A percentile compares a stretch with the other conserved stretches of the same genome.
These are phyloP conservation scores for Pistacia integerrima DNA, from an alignment of 345 rosid species.

Conservation along the genomic window DNA sequence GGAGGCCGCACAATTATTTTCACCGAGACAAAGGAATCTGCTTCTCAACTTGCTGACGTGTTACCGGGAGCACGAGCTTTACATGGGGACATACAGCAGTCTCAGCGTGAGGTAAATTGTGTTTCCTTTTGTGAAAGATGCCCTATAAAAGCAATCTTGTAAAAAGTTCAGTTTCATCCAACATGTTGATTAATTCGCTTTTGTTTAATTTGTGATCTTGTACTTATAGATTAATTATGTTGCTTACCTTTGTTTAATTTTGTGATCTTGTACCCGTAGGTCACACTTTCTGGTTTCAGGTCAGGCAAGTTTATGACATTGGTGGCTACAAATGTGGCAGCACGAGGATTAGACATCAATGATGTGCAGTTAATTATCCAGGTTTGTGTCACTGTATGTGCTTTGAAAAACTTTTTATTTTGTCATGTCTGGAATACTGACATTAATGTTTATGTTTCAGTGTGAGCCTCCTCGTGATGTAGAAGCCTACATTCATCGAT, in stretches of 20 bases:
- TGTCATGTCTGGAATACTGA: slow-evolving; percentile 12
- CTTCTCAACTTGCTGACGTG: slow-evolving; percentile 84
- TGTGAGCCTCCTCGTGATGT: slow-evolving; percentile 99
- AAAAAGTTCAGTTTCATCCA: background rate
- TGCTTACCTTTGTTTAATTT: background rate
- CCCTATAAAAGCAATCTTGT: background rate
- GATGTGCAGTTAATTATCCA: slow-evolving; percentile 96
- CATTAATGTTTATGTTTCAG: slow-evolving; percentile 35
- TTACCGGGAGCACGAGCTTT: slow-evolving; percentile 87
- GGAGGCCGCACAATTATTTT: slow-evolving; percentile 94
- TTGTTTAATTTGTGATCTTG: slow-evolving; percentile 9
- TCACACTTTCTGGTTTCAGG: slow-evolving; percentile 88
- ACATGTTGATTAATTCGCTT: background rate
- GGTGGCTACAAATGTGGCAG: slow-evolving; percentile 97
- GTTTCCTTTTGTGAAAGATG: background rate
- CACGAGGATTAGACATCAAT: slow-evolving; percentile 93
- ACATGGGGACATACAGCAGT: slow-evolving; percentile 94
- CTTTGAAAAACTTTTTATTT: background rate
- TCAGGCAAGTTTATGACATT: slow-evolving; percentile 83
- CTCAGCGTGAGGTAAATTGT: slow-evolving; percentile 80
- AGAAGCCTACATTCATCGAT: slow-evolving; percentile 95
- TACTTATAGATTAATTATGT: background rate
- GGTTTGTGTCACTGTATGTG: slow-evolving; percentile 41
- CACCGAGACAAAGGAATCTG: slow-evolving; percentile 84
- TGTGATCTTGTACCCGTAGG: slow-evolving; percentile 40